A percentile compares a stretch with the other conserved stretches of the same genome.
phyloP scores from a whole-genome alignment of 192 early-diverging fungal genomes.

The Gaertneriomyces semiglobifer region DNA sequence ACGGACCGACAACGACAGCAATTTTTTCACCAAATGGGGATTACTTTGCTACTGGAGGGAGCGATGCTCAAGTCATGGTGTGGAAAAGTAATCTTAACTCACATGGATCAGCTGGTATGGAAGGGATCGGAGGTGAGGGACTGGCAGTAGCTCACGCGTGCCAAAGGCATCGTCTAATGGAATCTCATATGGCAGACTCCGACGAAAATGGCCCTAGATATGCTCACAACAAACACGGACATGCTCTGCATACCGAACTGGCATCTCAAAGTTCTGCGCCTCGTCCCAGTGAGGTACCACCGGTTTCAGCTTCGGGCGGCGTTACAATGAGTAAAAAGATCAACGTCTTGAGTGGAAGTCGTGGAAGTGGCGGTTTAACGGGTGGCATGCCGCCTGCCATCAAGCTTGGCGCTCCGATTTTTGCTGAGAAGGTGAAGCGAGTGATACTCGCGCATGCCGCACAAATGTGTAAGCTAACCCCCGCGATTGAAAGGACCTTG shows the following conservation, averaged over 20 bases:
- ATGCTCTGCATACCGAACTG: too few species aligned
- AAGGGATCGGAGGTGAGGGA: too few species aligned
- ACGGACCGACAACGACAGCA: constrained; percentile 56
- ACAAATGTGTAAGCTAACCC: not conserved
- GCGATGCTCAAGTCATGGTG: constrained; percentile 55
- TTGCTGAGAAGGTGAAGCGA: constrained; percentile 23
- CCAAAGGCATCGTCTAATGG: too few species aligned
- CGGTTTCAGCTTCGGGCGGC: constrained; percentile 12
- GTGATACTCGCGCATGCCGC: not conserved
- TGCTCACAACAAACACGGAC: too few species aligned
- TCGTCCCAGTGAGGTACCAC: not conserved
- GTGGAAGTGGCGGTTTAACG: too few species aligned
- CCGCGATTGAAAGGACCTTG: not conserved
- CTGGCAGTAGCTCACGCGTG: too few species aligned
- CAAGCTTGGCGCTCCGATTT: constrained; percentile 29
- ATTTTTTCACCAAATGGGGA: constrained; percentile 52
- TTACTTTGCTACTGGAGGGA: constrained; percentile 58
- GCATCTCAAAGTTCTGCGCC: too few species aligned
- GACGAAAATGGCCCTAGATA: too few species aligned
- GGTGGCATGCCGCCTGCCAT: constrained; percentile 17
- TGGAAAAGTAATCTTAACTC: constrained; percentile 60
- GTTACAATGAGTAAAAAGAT: constrained; percentile 3
- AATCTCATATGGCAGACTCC: too few species aligned
- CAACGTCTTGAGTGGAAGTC: too few species aligned
- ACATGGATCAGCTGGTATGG: too few species aligned